Evolutionary conservation across 805 yeast species (phyloP), one percentile per base, ranked within the genome.

Genomic region (Kodamaea kakaduensis): DNA sequence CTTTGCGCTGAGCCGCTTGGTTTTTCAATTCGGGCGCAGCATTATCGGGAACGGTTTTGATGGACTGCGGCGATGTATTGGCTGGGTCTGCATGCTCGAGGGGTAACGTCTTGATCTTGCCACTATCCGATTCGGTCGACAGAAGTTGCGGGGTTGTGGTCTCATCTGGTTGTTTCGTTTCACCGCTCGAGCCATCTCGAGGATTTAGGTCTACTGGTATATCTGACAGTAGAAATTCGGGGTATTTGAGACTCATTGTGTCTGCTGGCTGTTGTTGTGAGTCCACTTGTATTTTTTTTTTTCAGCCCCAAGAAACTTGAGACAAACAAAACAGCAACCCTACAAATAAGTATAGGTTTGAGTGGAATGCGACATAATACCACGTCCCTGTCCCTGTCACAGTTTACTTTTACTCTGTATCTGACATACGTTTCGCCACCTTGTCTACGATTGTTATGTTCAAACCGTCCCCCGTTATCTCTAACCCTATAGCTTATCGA

Each of bases 181-280:
- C n/a, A n/a, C n/a, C 29, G 29, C 19, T 26, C 6, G 18, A 18
- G 19, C 19, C 18, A 10, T 12, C 29, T 26, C 29, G 29, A 26
- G 29, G 19, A 6, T 15, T 26, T 22, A 17, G 20, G 22, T 31
- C 34, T 17, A 42, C 31, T 17, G 38, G 31, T 25, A 25, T 43
- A 32, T 25, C 39, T 22, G 45, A 28, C 34, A 25, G 41, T 42
- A 62, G 51, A 42, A 63, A 60, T 34, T 62, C 64, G 29, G 67
- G 66, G 46, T 61, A 59, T 32, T 59, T 54, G 42, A 61, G 51
- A 44, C 48, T 53, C 63, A 58, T 58, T 12, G 10, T 29, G 24
- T 20, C 18, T 34, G 59, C 36, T 62, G 64, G 31, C 66, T 65
- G 48, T 61, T 59, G 34, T 59, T 54, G 43, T 59, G 51, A 44